Conservation (phyloP, 73 alveolate genomes). For the Tetrahymena elliotti region DNA sequence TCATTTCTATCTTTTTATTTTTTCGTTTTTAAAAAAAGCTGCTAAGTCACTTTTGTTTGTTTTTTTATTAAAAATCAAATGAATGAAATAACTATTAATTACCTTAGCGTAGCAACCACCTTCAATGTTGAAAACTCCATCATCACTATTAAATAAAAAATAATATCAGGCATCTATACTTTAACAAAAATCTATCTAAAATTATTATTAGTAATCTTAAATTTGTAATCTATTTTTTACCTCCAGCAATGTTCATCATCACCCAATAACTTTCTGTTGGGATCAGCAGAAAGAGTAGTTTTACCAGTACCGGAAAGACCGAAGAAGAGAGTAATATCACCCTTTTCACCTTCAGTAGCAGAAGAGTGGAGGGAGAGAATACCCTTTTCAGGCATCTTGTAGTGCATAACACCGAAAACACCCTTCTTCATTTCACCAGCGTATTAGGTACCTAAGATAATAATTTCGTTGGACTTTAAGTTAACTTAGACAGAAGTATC, state of each 20-base stretch:
- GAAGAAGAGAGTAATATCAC: constrained; percentile 84
- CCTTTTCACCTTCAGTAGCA: constrained; percentile 75
- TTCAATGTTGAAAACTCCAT: constrained; percentile 93
- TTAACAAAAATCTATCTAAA: too few species aligned
- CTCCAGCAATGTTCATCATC: constrained; percentile 97
- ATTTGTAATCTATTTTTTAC: background rate
- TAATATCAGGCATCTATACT: background rate
- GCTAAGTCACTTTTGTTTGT: background rate
- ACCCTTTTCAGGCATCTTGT: constrained; percentile 78
- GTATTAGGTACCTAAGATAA: constrained; percentile 87
- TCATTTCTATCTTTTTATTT: too few species aligned
- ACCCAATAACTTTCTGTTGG: constrained; percentile 82
- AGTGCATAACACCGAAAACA: constrained; percentile 81
- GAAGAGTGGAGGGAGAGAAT: constrained; percentile 89
- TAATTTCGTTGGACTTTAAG: constrained; percentile 66
- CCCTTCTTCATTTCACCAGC: constrained; percentile 98
- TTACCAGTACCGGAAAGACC: constrained; percentile 97
- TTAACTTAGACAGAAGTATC: constrained; percentile 81
- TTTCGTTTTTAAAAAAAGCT: background rate
- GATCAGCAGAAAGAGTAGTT: constrained; percentile 92
- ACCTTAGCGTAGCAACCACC: constrained; percentile 96
- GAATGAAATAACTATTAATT: background rate
- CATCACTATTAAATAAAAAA: constrained; percentile 35
- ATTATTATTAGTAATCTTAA: too few species aligned
- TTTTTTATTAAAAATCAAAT: background rate